Percentiles rank a stretch among this genome's conserved stretches.
These are phyloP conservation scores for Scedosporium aurantiacum DNA, from an alignment of 2,329 filamentous ascomycete species.

Conservation along the genomic window DNA sequence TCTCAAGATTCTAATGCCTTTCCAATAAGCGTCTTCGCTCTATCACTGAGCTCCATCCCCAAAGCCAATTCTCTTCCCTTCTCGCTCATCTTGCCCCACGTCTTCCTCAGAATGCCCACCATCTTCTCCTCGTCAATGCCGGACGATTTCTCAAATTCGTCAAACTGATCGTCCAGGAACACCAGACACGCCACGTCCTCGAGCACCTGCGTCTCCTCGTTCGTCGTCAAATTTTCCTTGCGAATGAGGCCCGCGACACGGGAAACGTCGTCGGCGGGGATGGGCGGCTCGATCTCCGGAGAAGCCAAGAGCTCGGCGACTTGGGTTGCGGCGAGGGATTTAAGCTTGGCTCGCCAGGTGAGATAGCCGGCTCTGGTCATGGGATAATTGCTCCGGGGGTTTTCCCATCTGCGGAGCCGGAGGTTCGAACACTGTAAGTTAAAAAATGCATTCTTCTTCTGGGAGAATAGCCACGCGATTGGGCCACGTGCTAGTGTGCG, in stretches of 20 bases:
- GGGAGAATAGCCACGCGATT: too few relatives aligned
- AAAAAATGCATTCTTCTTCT: not conserved
- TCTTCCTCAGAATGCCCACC: constrained; percentile 58
- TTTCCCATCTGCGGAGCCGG: constrained; percentile 51
- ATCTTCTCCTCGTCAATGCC: constrained; percentile 67
- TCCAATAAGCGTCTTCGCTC: constrained; percentile 48
- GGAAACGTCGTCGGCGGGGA: constrained; percentile 39
- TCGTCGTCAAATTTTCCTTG: constrained; percentile 57
- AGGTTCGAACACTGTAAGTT: not conserved
- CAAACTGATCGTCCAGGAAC: constrained; percentile 79
- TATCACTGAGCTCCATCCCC: constrained; percentile 51
- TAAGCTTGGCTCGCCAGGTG: constrained; percentile 65
- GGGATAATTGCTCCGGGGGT: constrained; percentile 62
- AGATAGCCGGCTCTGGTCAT: constrained; percentile 68
- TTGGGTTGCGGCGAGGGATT: constrained; percentile 47
- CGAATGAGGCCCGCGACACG: constrained; percentile 62
- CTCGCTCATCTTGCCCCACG: constrained; percentile 65
- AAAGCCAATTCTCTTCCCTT: constrained; percentile 53
- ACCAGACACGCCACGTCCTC: constrained; percentile 83
- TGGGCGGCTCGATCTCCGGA: constrained; percentile 22
- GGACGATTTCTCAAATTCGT: constrained; percentile 59
- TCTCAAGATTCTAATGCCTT: constrained; percentile 40
- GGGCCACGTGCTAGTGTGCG: too few relatives aligned
- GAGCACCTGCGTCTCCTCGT: constrained; percentile 57
- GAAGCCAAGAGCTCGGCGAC: constrained; percentile 43